These are phyloP conservation scores for Cantharellus anzutake DNA, from an alignment of 768 basidiomycete species.

Conservation along the genomic window DNA sequence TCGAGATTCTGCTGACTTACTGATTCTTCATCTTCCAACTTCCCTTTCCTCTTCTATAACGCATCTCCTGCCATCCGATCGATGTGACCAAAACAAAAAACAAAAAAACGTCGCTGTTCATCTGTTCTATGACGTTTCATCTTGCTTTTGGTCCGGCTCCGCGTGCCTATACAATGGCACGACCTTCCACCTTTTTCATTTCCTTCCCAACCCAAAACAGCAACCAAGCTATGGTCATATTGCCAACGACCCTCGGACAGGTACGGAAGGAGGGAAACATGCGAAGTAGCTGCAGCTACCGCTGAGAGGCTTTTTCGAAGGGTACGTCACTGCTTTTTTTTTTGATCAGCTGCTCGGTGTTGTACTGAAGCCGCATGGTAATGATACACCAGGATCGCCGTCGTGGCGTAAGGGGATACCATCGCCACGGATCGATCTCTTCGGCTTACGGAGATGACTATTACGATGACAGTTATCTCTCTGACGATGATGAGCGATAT, in stretches of 20 bases:
- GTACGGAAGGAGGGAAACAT: constrained; percentile 30
- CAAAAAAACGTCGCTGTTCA: too few relatives aligned
- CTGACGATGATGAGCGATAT: neutral
- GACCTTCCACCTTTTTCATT: neutral
- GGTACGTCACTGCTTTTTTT: neutral
- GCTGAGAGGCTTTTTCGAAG: constrained; percentile 33
- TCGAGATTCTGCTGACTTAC: neutral
- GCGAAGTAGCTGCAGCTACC: constrained; percentile 50
- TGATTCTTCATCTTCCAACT: neutral
- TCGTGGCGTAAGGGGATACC: too few relatives aligned
- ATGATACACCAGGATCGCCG: too few relatives aligned
- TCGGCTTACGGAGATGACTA: neutral
- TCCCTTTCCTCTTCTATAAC: neutral
- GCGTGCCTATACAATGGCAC: neutral
- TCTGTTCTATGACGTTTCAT: too few relatives aligned
- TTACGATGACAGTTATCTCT: neutral
- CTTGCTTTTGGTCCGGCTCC: too few relatives aligned
- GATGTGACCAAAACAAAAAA: neutral
- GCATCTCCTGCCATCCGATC: neutral
- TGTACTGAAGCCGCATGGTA: too few relatives aligned
- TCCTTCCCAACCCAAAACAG: constrained; percentile 17
- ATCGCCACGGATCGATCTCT: too few relatives aligned
- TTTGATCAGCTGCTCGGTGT: too few relatives aligned
- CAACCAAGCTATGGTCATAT: constrained; percentile 35
- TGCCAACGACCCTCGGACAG: constrained; percentile 26